Evolutionary conservation across 2,329 filamentous ascomycete species (phyloP).

Genomic region (Dactylellina parvicollis): DNA sequence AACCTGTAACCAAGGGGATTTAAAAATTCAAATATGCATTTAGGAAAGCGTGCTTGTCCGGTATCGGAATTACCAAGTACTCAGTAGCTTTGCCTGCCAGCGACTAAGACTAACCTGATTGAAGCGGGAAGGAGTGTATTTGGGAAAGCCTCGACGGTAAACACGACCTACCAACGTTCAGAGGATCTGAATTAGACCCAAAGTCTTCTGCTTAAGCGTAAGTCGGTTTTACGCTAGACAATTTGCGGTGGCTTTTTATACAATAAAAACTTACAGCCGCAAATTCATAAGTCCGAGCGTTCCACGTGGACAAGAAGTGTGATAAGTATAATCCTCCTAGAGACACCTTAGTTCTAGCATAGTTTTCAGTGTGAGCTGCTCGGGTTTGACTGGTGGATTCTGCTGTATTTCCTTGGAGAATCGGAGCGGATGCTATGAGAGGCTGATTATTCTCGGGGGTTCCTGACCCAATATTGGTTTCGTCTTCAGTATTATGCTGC

Average conservation of each 20-base stretch:
- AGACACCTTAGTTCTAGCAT: conserved; percentile 19
- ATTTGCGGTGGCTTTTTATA: too few relatives aligned
- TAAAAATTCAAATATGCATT: too few relatives aligned
- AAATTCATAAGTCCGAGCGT: conserved; percentile 68
- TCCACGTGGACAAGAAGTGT: conserved; percentile 69
- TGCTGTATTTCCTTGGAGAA: conserved; percentile 1
- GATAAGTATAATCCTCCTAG: conserved; percentile 64
- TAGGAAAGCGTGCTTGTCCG: too few relatives aligned
- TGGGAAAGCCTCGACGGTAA: conserved; percentile 45
- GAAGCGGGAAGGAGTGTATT: conserved; percentile 26
- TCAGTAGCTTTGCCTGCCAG: too few relatives aligned
- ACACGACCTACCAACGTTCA: conserved; percentile 36
- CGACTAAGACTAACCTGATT: conserved; percentile 25
- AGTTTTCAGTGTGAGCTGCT: conserved; percentile 12
- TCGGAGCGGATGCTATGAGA: conserved; percentile 14
- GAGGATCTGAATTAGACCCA: background rate
- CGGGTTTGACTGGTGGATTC: background rate
- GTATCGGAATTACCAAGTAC: background rate
- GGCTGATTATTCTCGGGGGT: conserved; percentile 21
- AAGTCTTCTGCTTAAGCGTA: background rate
- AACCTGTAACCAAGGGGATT: too few relatives aligned
- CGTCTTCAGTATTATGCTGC: conserved; percentile 9
- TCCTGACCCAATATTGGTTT: conserved; percentile 1
- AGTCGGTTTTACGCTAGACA: too few relatives aligned
- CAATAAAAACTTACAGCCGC: conserved; percentile 66